Evolutionary conservation across 2,329 filamentous ascomycete genomes (phyloP).

Genomic region (Ascochyta pisi): DNA sequence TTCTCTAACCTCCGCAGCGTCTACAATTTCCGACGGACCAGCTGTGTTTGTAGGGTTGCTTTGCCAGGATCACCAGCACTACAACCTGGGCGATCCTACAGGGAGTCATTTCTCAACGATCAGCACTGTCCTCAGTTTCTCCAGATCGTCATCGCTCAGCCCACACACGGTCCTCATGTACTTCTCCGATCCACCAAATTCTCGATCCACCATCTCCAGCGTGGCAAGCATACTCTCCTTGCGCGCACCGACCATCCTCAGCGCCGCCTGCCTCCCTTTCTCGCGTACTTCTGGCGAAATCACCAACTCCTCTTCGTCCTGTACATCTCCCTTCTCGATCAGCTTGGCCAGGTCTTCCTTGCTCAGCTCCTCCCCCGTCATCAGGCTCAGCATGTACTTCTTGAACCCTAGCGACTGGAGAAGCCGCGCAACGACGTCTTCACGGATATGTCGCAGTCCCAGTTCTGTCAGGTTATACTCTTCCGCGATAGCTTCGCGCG

Average conservation of each 20-base stretch:
- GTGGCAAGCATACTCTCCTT: conserved; percentile 60
- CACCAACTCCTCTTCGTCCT: conserved; percentile 45
- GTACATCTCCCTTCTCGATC: conserved; percentile 41
- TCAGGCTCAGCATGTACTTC: conserved; percentile 29
- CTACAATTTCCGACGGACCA: neutral
- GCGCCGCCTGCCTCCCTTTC: conserved; percentile 33
- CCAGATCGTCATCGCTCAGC: conserved; percentile 63
- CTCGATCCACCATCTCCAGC: conserved; percentile 62
- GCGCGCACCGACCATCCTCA: conserved; percentile 49
- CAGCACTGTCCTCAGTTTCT: conserved; percentile 50
- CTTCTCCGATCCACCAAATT: conserved; percentile 68
- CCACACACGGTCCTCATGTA: conserved; percentile 68
- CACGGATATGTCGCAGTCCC: conserved; percentile 59
- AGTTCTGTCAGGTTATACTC: conserved; percentile 74
- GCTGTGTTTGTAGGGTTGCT: neutral
- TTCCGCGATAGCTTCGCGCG: conserved; percentile 62
- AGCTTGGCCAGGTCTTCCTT: conserved; percentile 58
- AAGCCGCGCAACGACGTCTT: conserved; percentile 60
- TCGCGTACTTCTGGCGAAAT: conserved; percentile 45
- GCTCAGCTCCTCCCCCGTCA: conserved; percentile 37
- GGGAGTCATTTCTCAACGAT: conserved; percentile 26
- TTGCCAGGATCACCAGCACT: neutral
- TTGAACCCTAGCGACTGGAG: conserved; percentile 43
- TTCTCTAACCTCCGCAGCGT: neutral
- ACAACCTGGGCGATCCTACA: neutral